Percentiles rank a stretch among this genome's conserved stretches.
phyloP scores from a whole-genome alignment of 108 stramenopile genomes.

The Skeletonema grethae region DNA sequence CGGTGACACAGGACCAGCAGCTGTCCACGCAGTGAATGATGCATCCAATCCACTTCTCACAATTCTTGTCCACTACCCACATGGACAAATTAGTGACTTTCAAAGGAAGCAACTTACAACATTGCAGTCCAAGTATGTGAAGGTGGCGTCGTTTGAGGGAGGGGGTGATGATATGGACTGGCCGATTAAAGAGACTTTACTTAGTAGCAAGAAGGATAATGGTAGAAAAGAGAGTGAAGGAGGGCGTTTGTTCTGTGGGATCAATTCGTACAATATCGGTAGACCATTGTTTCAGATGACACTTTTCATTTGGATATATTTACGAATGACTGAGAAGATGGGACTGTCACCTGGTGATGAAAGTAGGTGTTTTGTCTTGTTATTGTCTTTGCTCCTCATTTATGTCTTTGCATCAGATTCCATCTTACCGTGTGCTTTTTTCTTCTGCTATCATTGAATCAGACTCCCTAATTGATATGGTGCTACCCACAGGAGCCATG shows the following conservation, averaged over 20 bases:
- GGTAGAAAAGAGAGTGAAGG: conserved; percentile 4
- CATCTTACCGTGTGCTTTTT: neutral
- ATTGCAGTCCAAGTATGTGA: conserved; percentile 49
- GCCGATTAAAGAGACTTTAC: conserved; percentile 77
- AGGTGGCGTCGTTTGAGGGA: conserved; percentile 82
- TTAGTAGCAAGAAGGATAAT: conserved; percentile 1
- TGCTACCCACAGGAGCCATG: conserved; percentile 93
- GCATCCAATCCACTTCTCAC: conserved; percentile 56
- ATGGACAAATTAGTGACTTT: conserved; percentile 82
- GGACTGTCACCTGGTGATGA: conserved; percentile 43
- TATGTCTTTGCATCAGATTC: no score
- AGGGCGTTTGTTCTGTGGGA: conserved; percentile 54
- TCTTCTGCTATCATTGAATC: neutral
- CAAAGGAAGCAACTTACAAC: conserved; percentile 88
- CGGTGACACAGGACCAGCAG: conserved; percentile 94
- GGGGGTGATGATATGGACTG: conserved; percentile 93
- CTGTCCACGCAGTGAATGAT: conserved; percentile 82
- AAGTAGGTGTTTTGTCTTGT: conserved; percentile 2
- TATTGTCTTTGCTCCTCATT: neutral
- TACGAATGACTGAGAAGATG: conserved; percentile 64
- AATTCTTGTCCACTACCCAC: conserved; percentile 84
- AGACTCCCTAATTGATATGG: conserved; percentile 61
- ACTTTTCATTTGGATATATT: conserved; percentile 87
- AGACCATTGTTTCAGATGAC: conserved; percentile 86
- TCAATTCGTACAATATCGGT: conserved; percentile 89